A percentile compares a stretch with the other conserved stretches of the same genome.
Conservation (phyloP, 306 rosid genomes). For the Castanea mollissima region DNA sequence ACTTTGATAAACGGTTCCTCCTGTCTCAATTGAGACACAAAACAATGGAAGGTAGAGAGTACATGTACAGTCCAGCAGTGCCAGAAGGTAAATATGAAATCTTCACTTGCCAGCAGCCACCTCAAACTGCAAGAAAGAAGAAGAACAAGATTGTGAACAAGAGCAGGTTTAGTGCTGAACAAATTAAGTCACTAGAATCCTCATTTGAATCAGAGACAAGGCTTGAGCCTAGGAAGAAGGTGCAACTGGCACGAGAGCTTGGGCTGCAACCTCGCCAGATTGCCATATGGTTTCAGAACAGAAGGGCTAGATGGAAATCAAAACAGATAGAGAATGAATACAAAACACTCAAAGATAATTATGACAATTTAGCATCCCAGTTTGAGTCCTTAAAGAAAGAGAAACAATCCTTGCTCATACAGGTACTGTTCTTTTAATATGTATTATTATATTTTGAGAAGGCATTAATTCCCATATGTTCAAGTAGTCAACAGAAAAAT, state of each 20-base stretch:
- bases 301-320: constrained; percentile 96
- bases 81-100: constrained; percentile 32
- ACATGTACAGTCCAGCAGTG: constrained; percentile 34
- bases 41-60: constrained; percentile 57
- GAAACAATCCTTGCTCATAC: constrained; percentile 64
- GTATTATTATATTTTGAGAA: not conserved
- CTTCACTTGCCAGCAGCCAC: constrained; percentile 28
- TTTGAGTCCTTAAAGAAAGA: constrained; percentile 71
- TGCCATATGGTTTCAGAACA: constrained; percentile 95
- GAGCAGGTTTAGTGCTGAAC: constrained; percentile 82
- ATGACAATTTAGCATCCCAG: constrained; percentile 50
- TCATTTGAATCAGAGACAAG: constrained; percentile 76
- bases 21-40: not conserved
- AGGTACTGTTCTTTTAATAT: constrained; percentile 46
- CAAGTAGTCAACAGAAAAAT: not conserved
- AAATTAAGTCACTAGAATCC: constrained; percentile 63
- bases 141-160: constrained; percentile 54
- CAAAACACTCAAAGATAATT: constrained; percentile 57
- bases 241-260: constrained; percentile 75
- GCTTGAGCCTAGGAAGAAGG: constrained; percentile 80
- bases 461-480: not conserved
- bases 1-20: not conserved
- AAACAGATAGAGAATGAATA: constrained; percentile 74
- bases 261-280: constrained; percentile 94
- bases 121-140: constrained; percentile 39